Base-by-base conservation (phyloP, 345 rosid genomes). In the Arabidopsis suecica region DNA sequence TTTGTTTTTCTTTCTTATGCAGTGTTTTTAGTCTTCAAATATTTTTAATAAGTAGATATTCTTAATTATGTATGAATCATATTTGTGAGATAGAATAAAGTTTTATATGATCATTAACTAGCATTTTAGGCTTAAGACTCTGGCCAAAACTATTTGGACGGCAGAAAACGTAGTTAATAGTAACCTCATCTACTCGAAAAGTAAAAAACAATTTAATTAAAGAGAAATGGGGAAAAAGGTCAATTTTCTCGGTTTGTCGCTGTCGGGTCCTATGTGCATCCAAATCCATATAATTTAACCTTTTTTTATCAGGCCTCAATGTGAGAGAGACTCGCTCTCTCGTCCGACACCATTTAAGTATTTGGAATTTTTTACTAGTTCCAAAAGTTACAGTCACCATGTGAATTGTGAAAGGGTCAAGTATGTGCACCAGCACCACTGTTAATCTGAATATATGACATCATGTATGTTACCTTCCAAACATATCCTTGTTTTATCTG, bases 241-340 rank as follows among this genome's bases (percentile, higher is more conserved):
- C 74, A 75, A 75, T 50, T 68, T 68, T 60, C 68, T 61, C 9
- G 69, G 69, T 75, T 75, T 75, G 74, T 75, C 74, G 74, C 68
- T 68, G 79, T 75, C 79, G 74, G 69, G 40, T 75, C 41, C 22
- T 58, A 40, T 67, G 44, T 38, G 44, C 59, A 48, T 65, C 55
- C 69, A 75, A 75, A 63, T 64, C 77, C 48, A 32, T 54, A 53
- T 73, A 73, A 14, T 73, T 5, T 73, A 30, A 42, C 10, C 2
- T 14, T 41, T 42, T 16, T 36, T 70, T 49, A 16, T 16, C 18
- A 25, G 48, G 66, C 74, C 57, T 71, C 59, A 56, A 16, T 25
- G 14, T 56, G 33, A 69, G 33, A 69, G 38, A 34, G 23, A 32
- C 30, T 55, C 20, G 60, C 47, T 47, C 30, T 69, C 25, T 9